Base-by-base conservation (phyloP, 345 rosid genomes). In the Moricandia arvensis region DNA sequence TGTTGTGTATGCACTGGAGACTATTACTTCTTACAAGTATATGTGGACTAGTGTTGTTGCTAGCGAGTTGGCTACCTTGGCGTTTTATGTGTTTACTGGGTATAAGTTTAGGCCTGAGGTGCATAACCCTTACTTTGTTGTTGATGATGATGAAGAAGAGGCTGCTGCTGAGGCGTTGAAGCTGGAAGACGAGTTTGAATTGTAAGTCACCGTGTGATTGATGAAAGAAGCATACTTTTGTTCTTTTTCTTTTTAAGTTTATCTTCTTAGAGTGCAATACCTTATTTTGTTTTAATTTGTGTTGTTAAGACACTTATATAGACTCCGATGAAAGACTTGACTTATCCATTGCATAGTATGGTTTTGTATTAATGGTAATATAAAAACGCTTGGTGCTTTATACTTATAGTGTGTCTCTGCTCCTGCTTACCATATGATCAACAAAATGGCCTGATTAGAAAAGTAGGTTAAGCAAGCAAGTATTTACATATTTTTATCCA, bases 101-200 rank as follows among this genome's bases (percentile, higher is more conserved):
- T 95, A 82, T 47, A 91, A 86, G 80, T 95, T 95, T 80, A 92
- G 73, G 85, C 99, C 99, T 0, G 97, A 95, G 91, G 92, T 86
- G 0, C 97, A 90, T 63, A 95, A 95, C 74, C 99, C 99, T 0
- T 95, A 95, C 81, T 95, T 95, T 72, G 93, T 85, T 37, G 83
- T 95, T 43, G 99, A 92, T 66, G 99, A 95, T 66, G 99, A 92
- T 13, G 99, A 95, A 72, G 99, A 95, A 74, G 99, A 95, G 82
- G 98, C 97, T 68, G 98, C 97, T 4, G 97, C 97, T 0, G 97
- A 94, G 80, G 86, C 86, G 11, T 72, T 95, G 82, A 95, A 90
- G 92, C 92, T 92, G n/a, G 99, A 95, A 70, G 97, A 95, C 15
- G 97, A 95, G 85, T 92, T 95, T 62, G 97, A 95, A 77, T 74